Percentiles rank a stretch among this genome's conserved stretches.
Conservation (phyloP, 2,329 filamentous ascomycete species). For the Rutstroemia sp. region DNA sequence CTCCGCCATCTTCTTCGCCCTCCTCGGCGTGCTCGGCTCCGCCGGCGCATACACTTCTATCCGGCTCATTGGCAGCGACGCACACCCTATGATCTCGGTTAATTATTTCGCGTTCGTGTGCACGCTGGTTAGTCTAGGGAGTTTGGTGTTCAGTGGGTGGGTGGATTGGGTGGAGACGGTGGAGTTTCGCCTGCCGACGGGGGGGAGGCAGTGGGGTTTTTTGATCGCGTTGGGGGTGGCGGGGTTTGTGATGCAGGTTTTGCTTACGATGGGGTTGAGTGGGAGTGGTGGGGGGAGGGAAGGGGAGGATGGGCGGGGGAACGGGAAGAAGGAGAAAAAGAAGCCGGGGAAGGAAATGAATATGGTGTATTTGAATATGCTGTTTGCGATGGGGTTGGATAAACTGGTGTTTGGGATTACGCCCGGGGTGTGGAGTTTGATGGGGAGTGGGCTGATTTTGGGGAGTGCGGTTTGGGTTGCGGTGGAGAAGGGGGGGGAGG, state of each 20-base stretch:
- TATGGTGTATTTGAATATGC: too few species aligned
- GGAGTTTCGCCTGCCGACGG: slow-evolving; percentile 37
- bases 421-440: slow-evolving; percentile 23
- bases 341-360: too few species aligned
- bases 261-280: too few species aligned
- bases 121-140: slow-evolving; percentile 50
- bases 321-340: too few species aligned
- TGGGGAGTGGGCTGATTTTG: slow-evolving; percentile 26
- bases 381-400: slow-evolving; percentile 14
- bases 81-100: slow-evolving; percentile 77
- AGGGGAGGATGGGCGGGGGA: too few species aligned
- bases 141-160: not conserved
- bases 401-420: slow-evolving; percentile 28
- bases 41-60: slow-evolving; percentile 69
- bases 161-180: slow-evolving; percentile 31
- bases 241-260: slow-evolving; percentile 29
- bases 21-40: slow-evolving; percentile 71
- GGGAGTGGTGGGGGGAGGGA: too few species aligned
- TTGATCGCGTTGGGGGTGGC: slow-evolving; percentile 61
- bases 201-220: slow-evolving; percentile 49
- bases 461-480: slow-evolving; percentile 27
- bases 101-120: slow-evolving; percentile 74
- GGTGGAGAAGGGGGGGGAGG: slow-evolving; percentile 16
- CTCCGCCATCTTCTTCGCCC: slow-evolving; percentile 60
- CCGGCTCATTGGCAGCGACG: slow-evolving; percentile 70